Percentiles rank a stretch among this genome's conserved stretches.
Evolutionary conservation across 768 basidiomycete genomes (phyloP).

Genomic region (Boletales sp.): DNA sequence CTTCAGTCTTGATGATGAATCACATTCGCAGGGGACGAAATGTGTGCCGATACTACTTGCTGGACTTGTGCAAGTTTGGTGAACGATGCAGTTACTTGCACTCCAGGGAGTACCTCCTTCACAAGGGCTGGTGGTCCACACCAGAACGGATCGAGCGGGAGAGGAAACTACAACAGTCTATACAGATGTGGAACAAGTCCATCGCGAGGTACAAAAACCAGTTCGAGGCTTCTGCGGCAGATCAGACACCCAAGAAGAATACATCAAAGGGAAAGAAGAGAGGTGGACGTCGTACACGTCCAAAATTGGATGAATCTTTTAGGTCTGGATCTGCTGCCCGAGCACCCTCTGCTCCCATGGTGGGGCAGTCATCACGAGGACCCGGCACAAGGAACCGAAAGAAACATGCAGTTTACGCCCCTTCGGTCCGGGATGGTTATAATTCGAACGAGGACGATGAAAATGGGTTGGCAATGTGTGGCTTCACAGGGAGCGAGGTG

Average conservation of each 20-base stretch:
- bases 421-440: neutral
- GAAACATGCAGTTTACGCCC: neutral
- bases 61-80: conserved; percentile 39
- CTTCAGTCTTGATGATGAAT: neutral
- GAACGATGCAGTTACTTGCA: conserved; percentile 48
- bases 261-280: conserved; percentile 6
- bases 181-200: neutral
- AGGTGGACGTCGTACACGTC: neutral
- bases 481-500: conserved; percentile 32
- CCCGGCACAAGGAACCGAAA: neutral
- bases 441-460: neutral
- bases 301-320: neutral
- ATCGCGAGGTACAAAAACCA: neutral
- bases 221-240: neutral
- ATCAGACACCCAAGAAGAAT: neutral
- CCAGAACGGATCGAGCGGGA: conserved; percentile 2
- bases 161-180: neutral
- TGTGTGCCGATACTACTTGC: conserved; percentile 42
- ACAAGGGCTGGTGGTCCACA: conserved; percentile 45
- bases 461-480: neutral
- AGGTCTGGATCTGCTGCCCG: neutral
- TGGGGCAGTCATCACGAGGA: neutral
- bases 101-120: conserved; percentile 40
- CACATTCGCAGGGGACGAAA: conserved; percentile 45
- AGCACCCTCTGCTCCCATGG: neutral